Evolutionary conservation across 495 filamentous ascomycete species (phyloP), one percentile per base, ranked within the genome.

Genomic region (Polyplosphaeria fusca): DNA sequence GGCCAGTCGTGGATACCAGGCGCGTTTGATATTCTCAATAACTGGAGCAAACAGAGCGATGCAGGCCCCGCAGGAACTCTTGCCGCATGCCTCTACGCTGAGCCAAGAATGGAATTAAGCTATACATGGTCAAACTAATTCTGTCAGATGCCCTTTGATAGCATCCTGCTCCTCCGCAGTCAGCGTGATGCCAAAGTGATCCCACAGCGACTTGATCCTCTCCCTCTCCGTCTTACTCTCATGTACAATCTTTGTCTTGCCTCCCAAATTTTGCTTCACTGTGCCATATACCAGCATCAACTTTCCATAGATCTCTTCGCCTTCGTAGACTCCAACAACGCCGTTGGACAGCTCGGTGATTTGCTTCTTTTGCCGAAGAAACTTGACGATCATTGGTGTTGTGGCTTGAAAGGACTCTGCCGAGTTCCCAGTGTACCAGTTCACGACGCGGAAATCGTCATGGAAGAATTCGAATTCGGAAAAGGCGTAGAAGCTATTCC

Each of bases 401-500:
- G 7, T 32, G n/a, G 45, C 56, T 47, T 58, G 58, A 51, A 48
- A 45, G 26, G 22, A 35, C 47, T 28, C 25, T 18, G 43, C 20
- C 20, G 5, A 37, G 22, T 24, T 52, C 24, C 50, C 61, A 14
- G 62, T 58, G 43, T 46, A 61, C 50, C 43, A 57, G 47, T 58
- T 61, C 46, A 61, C 58, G 23, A 61, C 22, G 37, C 55, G 28
- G 22, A 58, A 61, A 42, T 65, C 62, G 2, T 16, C 40, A n/a
- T 58, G n/a, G 30, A 65, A 46, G 28, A 57, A 65, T 37, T 65
- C 62, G 9, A 52, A 23, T 42, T 61, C 62, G 16, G 50, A 16
- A 38, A 65, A 65, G 5, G 58, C 58, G 47, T 65, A 65, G 18
- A 61, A 65, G 0, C 40, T 40, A 30, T 65, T 65, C 62, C 62